These are phyloP conservation scores for Dillenia suffruticosa DNA, from an alignment of 164 flowering plant genomes.

Conservation along the genomic window DNA sequence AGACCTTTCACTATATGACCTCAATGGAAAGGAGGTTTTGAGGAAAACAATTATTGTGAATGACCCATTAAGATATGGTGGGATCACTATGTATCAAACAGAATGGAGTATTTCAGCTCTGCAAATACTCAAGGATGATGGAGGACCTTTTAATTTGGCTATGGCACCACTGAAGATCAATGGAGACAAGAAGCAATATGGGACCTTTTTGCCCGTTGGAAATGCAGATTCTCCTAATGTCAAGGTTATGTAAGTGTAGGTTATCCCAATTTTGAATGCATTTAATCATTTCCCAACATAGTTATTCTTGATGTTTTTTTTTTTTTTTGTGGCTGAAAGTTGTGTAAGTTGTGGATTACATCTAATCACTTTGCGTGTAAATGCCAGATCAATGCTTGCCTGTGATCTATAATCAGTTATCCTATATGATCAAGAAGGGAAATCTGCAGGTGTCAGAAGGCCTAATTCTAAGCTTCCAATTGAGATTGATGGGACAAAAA, in stretches of 20 bases:
- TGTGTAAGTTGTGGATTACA: too few species aligned
- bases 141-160: constrained; percentile 98
- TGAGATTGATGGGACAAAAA: constrained; percentile 64
- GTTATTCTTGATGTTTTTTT: not conserved
- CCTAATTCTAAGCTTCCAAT: constrained; percentile 92
- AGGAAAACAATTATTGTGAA: constrained; percentile 95
- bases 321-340: not conserved
- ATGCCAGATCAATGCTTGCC: constrained; percentile 85
- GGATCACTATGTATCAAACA: constrained; percentile 90
- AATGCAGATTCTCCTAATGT: constrained; percentile 59
- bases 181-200: constrained; percentile 95
- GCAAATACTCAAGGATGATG: constrained; percentile 71
- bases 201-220: constrained; percentile 82
- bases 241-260: constrained; percentile 78
- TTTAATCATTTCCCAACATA: too few species aligned
- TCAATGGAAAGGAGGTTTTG: constrained; percentile 86
- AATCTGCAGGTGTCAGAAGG: constrained; percentile 82
- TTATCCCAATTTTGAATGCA: not conserved
- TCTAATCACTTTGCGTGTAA: not conserved
- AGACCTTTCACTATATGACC: constrained; percentile 75
- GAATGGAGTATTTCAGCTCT: constrained; percentile 94
- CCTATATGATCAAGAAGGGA: constrained; percentile 83
- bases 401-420: constrained; percentile 89
- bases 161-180: constrained; percentile 86
- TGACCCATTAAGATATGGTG: constrained; percentile 90